phyloP scores from a whole-genome alignment of 768 basidiomycete species.

The Obba rivulosa region DNA sequence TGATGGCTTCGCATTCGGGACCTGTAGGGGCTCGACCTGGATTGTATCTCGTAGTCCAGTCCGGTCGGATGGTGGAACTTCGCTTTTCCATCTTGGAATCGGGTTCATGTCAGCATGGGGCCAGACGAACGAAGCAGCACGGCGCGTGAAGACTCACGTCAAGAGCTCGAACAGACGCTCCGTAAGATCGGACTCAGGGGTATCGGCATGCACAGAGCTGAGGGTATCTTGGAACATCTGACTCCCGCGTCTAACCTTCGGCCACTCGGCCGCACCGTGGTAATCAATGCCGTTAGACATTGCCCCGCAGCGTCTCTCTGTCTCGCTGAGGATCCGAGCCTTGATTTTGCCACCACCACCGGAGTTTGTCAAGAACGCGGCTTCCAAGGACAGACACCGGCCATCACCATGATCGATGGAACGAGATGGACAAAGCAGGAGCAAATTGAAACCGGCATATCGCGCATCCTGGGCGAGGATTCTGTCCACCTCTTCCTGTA shows the following conservation, averaged over 20 bases:
- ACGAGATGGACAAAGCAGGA: slow-evolving; percentile 49
- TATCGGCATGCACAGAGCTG: slow-evolving; percentile 27
- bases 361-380: slow-evolving; percentile 59
- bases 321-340: slow-evolving; percentile 43
- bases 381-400: slow-evolving; percentile 39
- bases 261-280: slow-evolving; percentile 58
- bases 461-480: slow-evolving; percentile 42
- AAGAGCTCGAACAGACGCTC: slow-evolving; percentile 61
- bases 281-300: slow-evolving; percentile 76
- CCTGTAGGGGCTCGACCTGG: slow-evolving; percentile 48
- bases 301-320: slow-evolving; percentile 49
- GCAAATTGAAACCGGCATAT: slow-evolving; percentile 80
- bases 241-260: slow-evolving; percentile 63
- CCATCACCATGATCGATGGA: slow-evolving; percentile 4
- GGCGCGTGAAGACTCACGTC: slow-evolving; percentile 45
- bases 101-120: not conserved
- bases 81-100: slow-evolving; percentile 14
- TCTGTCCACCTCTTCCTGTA: slow-evolving; percentile 45
- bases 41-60: slow-evolving; percentile 59
- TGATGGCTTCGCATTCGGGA: slow-evolving; percentile 10
- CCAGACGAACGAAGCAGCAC: not conserved
- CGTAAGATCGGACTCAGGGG: slow-evolving; percentile 47
- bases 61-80: slow-evolving; percentile 38
- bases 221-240: slow-evolving; percentile 41
- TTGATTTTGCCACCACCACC: slow-evolving; percentile 61